Evolutionary conservation across 305 asterid genomes (phyloP).

Genomic region (Ruellia speciosa): DNA sequence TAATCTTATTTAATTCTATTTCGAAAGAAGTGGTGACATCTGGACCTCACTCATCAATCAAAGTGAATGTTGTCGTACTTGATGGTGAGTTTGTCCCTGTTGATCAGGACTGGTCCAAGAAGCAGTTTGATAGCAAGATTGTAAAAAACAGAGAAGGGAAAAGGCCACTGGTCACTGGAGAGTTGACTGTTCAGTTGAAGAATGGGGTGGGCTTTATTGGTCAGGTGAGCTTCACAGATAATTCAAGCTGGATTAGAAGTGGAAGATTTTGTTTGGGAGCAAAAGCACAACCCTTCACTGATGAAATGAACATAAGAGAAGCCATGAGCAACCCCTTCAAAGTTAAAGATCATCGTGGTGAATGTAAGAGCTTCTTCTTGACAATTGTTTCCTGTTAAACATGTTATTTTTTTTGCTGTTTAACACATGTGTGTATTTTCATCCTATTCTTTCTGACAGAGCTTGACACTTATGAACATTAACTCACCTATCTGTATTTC

Average conservation of each 20-base stretch:
- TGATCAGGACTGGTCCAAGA: slow-evolving; percentile 56
- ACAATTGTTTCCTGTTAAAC: background rate
- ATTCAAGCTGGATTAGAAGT: slow-evolving; percentile 88
- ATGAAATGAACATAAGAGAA: slow-evolving; percentile 49
- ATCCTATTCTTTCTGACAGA: background rate
- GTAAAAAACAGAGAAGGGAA: slow-evolving; percentile 63
- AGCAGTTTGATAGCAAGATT: slow-evolving; percentile 36
- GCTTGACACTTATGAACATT: background rate
- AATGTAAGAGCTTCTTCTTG: slow-evolving; percentile 46
- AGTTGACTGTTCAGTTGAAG: slow-evolving; percentile 35
- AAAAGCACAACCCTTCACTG: slow-evolving; percentile 21
- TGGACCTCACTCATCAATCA: slow-evolving; percentile 53
- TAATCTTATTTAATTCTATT: slow-evolving; percentile 40
- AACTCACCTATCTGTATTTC: slow-evolving; percentile 18
- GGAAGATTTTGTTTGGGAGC: slow-evolving; percentile 71
- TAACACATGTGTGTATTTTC: background rate
- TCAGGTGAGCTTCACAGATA: slow-evolving; percentile 64
- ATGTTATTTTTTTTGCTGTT: background rate
- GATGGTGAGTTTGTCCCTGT: slow-evolving; percentile 65
- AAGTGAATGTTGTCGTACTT: slow-evolving; percentile 44
- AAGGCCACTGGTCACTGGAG: slow-evolving; percentile 78
- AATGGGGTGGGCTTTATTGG: slow-evolving; percentile 60
- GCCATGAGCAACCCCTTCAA: slow-evolving; percentile 61
- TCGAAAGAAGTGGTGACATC: slow-evolving; percentile 34
- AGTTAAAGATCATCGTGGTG: slow-evolving; percentile 92